Conservation (phyloP, 2,329 filamentous ascomycete genomes). For the Fusarium fujikuroi region DNA sequence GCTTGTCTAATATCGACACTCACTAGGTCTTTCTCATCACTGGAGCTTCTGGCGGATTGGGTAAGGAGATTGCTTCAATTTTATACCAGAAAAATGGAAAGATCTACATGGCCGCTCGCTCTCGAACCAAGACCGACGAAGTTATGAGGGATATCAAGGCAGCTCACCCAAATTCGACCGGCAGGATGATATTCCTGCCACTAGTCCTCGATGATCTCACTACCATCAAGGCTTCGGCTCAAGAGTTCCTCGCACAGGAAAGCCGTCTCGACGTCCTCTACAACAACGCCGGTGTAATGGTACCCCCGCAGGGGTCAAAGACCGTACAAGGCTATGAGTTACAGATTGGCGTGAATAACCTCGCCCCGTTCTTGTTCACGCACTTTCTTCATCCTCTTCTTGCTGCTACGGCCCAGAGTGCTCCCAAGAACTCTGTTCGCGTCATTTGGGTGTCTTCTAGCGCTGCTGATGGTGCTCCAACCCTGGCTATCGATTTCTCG, state of each 20-base stretch:
- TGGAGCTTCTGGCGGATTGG: conserved; percentile 53
- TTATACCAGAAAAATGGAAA: conserved; percentile 63
- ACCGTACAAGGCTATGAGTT: conserved; percentile 54
- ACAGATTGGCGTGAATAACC: conserved; percentile 53
- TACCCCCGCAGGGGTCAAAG: conserved; percentile 49
- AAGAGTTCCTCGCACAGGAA: conserved; percentile 51
- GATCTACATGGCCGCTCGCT: conserved; percentile 63
- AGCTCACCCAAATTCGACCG: conserved; percentile 46
- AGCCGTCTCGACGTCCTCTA: conserved; percentile 55
- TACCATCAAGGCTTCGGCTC: conserved; percentile 52
- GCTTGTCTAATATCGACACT: accelerated
- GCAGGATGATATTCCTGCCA: conserved; percentile 49
- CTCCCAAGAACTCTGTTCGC: conserved; percentile 43
- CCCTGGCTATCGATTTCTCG: neutral
- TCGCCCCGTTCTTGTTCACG: conserved; percentile 54
- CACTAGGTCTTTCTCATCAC: conserved; percentile 53
- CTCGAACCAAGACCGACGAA: conserved; percentile 51
- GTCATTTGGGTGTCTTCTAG: conserved; percentile 40
- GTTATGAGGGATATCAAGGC: conserved; percentile 56
- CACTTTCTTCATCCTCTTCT: conserved; percentile 43
- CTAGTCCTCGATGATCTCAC: conserved; percentile 55
- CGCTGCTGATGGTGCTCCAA: neutral
- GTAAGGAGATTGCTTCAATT: conserved; percentile 60
- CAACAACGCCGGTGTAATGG: conserved; percentile 56
- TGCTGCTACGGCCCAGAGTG: conserved; percentile 43